These are phyloP conservation scores for Sphagnum contortum DNA, from an alignment of 225 moss, liverwort and hornwort species.

Conservation along the genomic window DNA sequence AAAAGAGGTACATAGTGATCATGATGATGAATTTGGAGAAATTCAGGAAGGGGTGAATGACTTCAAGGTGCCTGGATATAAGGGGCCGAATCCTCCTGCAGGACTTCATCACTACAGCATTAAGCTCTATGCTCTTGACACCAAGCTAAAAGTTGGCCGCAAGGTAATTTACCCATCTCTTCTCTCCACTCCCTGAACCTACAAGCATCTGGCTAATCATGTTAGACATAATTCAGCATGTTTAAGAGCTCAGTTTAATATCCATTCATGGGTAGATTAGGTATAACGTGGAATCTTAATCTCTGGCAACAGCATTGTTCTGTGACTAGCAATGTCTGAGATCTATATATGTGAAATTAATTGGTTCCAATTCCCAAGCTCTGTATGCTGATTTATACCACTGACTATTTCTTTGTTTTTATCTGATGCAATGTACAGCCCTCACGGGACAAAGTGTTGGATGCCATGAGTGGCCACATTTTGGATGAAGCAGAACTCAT, in stretches of 20 bases:
- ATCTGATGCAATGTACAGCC: slow-evolving; percentile 20
- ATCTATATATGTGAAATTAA: not conserved
- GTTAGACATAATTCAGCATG: no score
- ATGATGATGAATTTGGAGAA: slow-evolving; percentile 38
- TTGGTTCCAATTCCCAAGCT: no score
- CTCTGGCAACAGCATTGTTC: not conserved
- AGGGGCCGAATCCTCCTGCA: slow-evolving; percentile 51
- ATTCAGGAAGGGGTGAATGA: slow-evolving; percentile 81
- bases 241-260: no score
- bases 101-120: slow-evolving; percentile 46
- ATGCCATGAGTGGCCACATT: slow-evolving; percentile 58
- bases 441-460: slow-evolving; percentile 41
- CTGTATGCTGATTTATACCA: no score
- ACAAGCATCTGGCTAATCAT: no score
- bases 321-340: not conserved
- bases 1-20: slow-evolving; percentile 27
- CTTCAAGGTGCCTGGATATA: slow-evolving; percentile 58
- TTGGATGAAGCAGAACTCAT: slow-evolving; percentile 44
- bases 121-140: slow-evolving; percentile 59
- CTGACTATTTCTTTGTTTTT: no score
- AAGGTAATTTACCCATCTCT: slow-evolving; percentile 29
- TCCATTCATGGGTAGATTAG: not conserved
- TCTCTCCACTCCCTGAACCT: no score
- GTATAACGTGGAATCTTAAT: not conserved
- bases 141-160: slow-evolving; percentile 48